These are phyloP conservation scores for Yamadazyma atmosphaerica DNA, from an alignment of 1,139 yeast genomes.

Conservation along the genomic window DNA sequence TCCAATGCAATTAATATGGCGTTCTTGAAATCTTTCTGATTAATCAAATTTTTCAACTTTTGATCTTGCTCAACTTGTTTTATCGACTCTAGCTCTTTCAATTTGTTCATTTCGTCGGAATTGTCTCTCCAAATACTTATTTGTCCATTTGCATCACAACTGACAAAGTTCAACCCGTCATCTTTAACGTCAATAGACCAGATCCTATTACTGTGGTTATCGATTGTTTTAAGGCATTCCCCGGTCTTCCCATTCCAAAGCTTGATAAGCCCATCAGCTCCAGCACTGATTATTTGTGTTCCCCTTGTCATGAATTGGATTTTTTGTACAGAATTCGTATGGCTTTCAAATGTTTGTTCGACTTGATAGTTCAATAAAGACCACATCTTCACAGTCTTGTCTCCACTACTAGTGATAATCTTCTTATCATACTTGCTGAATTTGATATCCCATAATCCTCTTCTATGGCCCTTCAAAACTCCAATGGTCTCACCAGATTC, in stretches of 20 bases:
- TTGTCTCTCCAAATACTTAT: conserved; percentile 87
- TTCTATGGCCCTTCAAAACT: conserved; percentile 80
- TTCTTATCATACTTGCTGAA: conserved; percentile 80
- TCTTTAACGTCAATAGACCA: conserved; percentile 78
- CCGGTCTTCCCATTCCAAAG: conserved; percentile 82
- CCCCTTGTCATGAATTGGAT: conserved; percentile 67
- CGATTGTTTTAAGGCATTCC: conserved; percentile 79
- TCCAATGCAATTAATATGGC: conserved; percentile 87
- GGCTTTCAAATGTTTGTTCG: conserved; percentile 86
- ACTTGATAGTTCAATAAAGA: conserved; percentile 75
- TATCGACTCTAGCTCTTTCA: conserved; percentile 53
- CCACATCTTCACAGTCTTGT: conserved; percentile 89
- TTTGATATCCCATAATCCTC: conserved; percentile 91
- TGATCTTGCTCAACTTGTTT: conserved; percentile 83
- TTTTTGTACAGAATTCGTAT: conserved; percentile 88
- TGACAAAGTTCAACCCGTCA: conserved; percentile 69
- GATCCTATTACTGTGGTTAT: conserved; percentile 89
- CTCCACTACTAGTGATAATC: conserved; percentile 83
- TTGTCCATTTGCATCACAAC: conserved; percentile 96
- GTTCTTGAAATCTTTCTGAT: conserved; percentile 75
- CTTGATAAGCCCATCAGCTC: conserved; percentile 93
- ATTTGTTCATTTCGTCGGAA: conserved; percentile 63
- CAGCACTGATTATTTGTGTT: conserved; percentile 75
- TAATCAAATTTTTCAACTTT: conserved; percentile 69
- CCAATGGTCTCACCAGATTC: conserved; percentile 84